Evolutionary conservation across 176 grass and related monocot species (phyloP), one percentile per base, ranked within the genome.

Genomic region (Leersia perrieri): DNA sequence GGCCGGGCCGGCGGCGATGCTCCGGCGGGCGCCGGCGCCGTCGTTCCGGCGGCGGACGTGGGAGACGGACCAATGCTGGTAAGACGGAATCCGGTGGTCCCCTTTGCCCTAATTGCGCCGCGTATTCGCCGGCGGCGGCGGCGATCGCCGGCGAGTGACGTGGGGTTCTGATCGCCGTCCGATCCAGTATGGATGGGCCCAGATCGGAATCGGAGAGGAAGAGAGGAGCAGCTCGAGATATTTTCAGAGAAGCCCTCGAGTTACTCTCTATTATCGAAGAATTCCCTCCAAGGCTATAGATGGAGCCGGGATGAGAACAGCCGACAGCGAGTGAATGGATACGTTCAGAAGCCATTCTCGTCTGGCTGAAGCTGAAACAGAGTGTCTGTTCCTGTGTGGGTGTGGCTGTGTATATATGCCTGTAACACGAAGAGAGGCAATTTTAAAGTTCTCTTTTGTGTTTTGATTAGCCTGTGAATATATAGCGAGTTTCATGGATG

Each of bases 21-120:
- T 58, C 51, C 36, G 57, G 40, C 1, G 18, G 23, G 40, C 41
- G 12, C 11, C 79, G 14, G 5, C 66, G 20, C 33, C 9, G 63
- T 49, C 9, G 69, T 51, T 61, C n/a, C 79, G 64, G 29, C 15
- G 63, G 10, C 49, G 89, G 33, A 87, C 51, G 33, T 94, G 92
- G 92, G 92, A 94, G 77, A 89, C 92, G 3, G 92, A 94, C 33
- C 92, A 92, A 77, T 94, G 92, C 87, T 94, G 89, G 92, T 94
- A 94, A 62, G 5, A 27, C 16, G 11, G 22, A 5, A 12, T 5
- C 33, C 9, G 34, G 7, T n/a, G 22, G 34, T 53, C 5, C 49
- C 6, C n/a, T n/a, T n/a, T 53, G 7, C 66, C 22, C 11, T 38
- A 38, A 38, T 14, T 26, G 66, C 35, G 1, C 3, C 53, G 53